Conservation (phyloP, 805 yeast genomes). For the Candida tallmaniae region DNA sequence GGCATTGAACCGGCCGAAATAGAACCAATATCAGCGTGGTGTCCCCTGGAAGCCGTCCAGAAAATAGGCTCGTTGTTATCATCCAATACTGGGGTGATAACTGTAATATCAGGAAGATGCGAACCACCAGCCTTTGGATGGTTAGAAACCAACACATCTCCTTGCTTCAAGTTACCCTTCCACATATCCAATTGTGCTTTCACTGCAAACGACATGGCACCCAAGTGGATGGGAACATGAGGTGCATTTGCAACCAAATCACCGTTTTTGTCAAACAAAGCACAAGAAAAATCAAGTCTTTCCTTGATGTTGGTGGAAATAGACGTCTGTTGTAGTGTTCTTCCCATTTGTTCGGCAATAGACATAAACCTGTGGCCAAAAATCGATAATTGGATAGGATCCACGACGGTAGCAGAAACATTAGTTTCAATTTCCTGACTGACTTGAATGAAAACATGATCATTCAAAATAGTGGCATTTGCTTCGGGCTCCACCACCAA, state of each 20-base stretch:
- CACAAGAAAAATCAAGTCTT: conserved; percentile 43
- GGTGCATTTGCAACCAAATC: conserved; percentile 46
- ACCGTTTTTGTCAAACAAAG: conserved; percentile 37
- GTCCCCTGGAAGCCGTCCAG: conserved; percentile 92
- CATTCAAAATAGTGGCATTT: conserved; percentile 22
- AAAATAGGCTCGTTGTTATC: conserved; percentile 53
- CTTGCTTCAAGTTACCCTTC: conserved; percentile 35
- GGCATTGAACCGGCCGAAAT: conserved; percentile 93
- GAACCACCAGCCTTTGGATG: conserved; percentile 43
- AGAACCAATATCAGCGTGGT: conserved; percentile 96
- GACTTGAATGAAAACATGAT: conserved; percentile 29
- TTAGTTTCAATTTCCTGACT: conserved; percentile 19
- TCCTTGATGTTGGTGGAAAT: conserved; percentile 44
- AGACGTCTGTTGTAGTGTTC: conserved; percentile 41
- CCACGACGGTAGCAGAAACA: conserved; percentile 22
- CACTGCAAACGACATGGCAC: conserved; percentile 46
- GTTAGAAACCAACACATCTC: conserved; percentile 41
- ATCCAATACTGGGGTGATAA: conserved; percentile 79
- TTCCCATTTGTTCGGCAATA: conserved; percentile 41
- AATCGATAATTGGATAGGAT: conserved; percentile 37
- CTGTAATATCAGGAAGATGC: conserved; percentile 62
- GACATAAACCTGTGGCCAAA: conserved; percentile 41
- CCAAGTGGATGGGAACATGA: conserved; percentile 43
- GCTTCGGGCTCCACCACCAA: conserved; percentile 30
- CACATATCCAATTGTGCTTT: conserved; percentile 37